phyloP scores from a whole-genome alignment of 768 basidiomycete species.

The Filobasidium floriforme region DNA sequence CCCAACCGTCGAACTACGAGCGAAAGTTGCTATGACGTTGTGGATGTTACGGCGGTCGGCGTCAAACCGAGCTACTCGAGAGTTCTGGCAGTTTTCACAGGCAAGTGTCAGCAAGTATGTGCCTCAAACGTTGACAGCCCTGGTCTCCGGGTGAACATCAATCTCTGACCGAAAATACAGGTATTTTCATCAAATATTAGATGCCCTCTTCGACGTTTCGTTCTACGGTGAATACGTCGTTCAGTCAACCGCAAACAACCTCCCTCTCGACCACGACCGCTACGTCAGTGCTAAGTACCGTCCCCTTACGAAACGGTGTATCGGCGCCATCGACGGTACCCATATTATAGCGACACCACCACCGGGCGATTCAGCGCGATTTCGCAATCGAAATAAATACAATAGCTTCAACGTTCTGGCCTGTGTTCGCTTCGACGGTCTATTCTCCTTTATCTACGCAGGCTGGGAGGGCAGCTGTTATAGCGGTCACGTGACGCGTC shows the following conservation, averaged over 20 bases:
- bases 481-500: no score
- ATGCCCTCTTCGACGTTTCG: neutral
- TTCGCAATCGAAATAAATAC: neutral
- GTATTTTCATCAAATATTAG: neutral
- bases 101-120: neutral
- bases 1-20: neutral
- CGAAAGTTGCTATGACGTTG: neutral
- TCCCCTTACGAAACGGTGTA: neutral
- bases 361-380: neutral
- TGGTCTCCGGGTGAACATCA: no score
- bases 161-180: neutral
- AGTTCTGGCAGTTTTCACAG: neutral
- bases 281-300: conserved; percentile 7
- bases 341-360: neutral
- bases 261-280: neutral
- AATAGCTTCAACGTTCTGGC: conserved; percentile 1
- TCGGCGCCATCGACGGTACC: conserved; percentile 12
- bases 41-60: neutral
- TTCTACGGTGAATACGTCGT: conserved; percentile 4
- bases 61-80: neutral
- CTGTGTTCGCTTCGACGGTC: neutral
- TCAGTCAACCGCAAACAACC: neutral
- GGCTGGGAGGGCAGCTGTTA: conserved; percentile 6
- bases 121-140: no score
- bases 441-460: neutral